A percentile compares a stretch with the other conserved stretches of the same genome.
Evolutionary conservation across 192 early-diverging fungal genomes (phyloP).

Genomic region (Gryganskiella cystojenkinii): DNA sequence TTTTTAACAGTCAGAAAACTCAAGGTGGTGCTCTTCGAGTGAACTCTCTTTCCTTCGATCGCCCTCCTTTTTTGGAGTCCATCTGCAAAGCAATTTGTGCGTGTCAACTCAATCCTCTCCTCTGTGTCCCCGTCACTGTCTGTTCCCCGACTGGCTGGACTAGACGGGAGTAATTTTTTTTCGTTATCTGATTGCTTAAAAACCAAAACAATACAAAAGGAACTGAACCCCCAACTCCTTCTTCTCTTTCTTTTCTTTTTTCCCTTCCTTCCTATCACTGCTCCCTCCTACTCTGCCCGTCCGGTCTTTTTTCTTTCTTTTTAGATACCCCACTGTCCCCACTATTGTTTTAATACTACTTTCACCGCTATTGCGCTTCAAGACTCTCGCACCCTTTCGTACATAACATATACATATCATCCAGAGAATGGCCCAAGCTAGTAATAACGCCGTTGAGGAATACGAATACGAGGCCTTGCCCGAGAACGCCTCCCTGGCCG

Average conservation of each 20-base stretch:
- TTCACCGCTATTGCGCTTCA: too few relatives aligned
- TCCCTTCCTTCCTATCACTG: background rate
- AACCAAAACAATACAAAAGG: background rate
- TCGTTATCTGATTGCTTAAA: background rate
- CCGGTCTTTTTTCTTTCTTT: background rate
- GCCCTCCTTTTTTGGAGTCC: too few relatives aligned
- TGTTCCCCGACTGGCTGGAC: too few relatives aligned
- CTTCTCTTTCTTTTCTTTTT: background rate
- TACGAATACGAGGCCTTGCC: conserved; percentile 94
- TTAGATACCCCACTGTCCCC: background rate
- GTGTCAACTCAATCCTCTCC: too few relatives aligned
- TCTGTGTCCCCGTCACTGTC: too few relatives aligned
- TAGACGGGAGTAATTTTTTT: too few relatives aligned
- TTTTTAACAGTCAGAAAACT: too few relatives aligned
- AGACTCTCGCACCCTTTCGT: conserved; percentile 2
- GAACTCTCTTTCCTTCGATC: too few relatives aligned
- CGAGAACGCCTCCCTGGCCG: conserved; percentile 74
- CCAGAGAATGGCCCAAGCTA: conserved; percentile 31
- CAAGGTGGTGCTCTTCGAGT: too few relatives aligned
- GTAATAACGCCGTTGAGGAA: conserved; percentile 64
- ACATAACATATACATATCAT: background rate
- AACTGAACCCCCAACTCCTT: background rate
- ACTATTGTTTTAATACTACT: background rate
- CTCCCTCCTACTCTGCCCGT: background rate
- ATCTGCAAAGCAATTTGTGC: too few relatives aligned